Evolutionary conservation across 1,139 yeast species (phyloP), one percentile per base, ranked within the genome.

Genomic region (Suhomyces anneliseae): DNA sequence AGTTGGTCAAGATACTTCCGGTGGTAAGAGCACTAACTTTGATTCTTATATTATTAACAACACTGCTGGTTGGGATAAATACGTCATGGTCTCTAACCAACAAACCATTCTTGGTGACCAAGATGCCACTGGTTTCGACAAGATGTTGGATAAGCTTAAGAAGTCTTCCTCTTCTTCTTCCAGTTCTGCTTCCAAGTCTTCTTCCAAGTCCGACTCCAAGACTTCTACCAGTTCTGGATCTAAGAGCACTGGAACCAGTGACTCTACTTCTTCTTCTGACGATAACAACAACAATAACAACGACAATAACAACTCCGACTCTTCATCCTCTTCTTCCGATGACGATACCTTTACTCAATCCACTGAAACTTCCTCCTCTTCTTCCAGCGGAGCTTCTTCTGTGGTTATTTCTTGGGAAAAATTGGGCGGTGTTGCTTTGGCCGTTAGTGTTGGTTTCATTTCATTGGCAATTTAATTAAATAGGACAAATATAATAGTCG

Each of bases 41-140:
- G 57, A 68, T 51, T 79, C 93, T 0, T 90, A 82, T 68, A 64
- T 76, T 36, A 89, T 74, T 72, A 79, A 79, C 58, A 65, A 67
- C 51, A 69, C 78, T 12, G 78, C 76, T 19, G 83, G 78, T 53
- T 55, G 66, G 38, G 69, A 70, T 38, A 63, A 67, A 11, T 68
- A 79, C 55, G 67, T 90, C 46, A 72, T 72, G 56, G 70, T 90
- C 58, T 79, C 90, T 37, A 79, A 83, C 59, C 81, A 79, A 44
- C 71, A 72, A 56, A 79, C 89, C 10, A 71, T 81, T 65, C 68
- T 90, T 46, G 87, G 83, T 19, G 75, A 79, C 39, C 63, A 67
- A 27, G 82, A 79, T 39, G 88, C 86, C 26, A 74, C 83, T 35
- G 96, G 96, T 12, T 71, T 81, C 47, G 78, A 87, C 63, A 83